These are phyloP conservation scores for Zygosaccharomyces gambellarensis DNA, from an alignment of 805 yeast genomes.

Conservation along the genomic window DNA sequence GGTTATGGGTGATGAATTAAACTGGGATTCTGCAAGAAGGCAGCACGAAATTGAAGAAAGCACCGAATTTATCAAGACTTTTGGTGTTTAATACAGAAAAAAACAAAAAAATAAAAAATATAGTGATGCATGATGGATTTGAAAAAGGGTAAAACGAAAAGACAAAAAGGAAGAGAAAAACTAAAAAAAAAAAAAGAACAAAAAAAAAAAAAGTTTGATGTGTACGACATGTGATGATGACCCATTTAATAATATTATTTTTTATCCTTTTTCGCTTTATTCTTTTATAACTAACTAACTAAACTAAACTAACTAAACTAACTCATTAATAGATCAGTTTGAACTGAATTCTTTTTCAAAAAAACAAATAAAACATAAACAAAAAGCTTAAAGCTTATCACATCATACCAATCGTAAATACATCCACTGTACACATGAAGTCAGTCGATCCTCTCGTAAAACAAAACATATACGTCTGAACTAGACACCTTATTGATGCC, in stretches of 20 bases:
- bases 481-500: constrained; percentile 41
- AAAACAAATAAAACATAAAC: neutral
- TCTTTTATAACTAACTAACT: neutral
- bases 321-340: neutral
- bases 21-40: constrained; percentile 64
- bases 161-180: neutral
- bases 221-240: neutral
- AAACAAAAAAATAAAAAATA: neutral
- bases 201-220: neutral
- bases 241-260: neutral
- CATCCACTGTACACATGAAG: too few relatives aligned
- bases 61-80: constrained; percentile 53
- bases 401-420: neutral
- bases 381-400: neutral
- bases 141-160: neutral
- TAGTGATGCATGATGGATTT: neutral
- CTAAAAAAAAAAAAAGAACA: constrained; percentile 1
- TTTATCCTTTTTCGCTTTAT: neutral
- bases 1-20: constrained; percentile 72
- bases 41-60: constrained; percentile 48
- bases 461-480: constrained; percentile 63
- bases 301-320: neutral
- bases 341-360: too few relatives aligned
- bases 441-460: constrained; percentile 45
- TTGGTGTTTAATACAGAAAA: constrained; percentile 42